These are phyloP conservation scores for Gigaspora rosea DNA, from an alignment of 192 early-diverging fungal genomes.

Conservation along the genomic window DNA sequence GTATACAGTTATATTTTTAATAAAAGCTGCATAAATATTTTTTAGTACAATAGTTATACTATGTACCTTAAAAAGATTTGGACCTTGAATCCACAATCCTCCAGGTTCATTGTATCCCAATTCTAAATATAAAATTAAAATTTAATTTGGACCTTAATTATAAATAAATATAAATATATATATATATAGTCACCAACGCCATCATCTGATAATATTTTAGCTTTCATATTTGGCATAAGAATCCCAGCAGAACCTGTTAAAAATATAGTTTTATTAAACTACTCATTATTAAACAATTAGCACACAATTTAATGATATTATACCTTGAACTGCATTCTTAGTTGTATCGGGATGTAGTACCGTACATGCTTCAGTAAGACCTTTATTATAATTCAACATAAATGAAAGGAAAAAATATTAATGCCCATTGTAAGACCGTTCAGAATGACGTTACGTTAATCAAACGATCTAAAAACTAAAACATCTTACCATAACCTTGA, in stretches of 20 bases:
- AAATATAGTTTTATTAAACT: too few relatives aligned
- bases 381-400: constrained; percentile 24
- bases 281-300: too few relatives aligned
- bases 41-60: too few relatives aligned
- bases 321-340: constrained; percentile 39
- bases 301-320: too few relatives aligned
- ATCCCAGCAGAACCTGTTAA: constrained; percentile 57
- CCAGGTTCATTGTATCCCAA: constrained; percentile 54
- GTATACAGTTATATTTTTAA: too few relatives aligned
- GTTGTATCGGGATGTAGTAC: constrained; percentile 46
- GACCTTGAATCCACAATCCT: constrained; percentile 84
- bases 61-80: constrained; percentile 53
- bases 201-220: constrained; percentile 74
- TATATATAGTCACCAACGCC: constrained; percentile 39
- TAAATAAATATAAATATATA: too few relatives aligned
- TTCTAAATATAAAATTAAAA: constrained; percentile 10
- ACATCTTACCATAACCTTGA: constrained; percentile 54
- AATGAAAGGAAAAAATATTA: too few relatives aligned
- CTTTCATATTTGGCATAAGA: constrained; percentile 70
- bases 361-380: constrained; percentile 64
- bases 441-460: too few relatives aligned
- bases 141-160: too few relatives aligned
- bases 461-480: too few relatives aligned
- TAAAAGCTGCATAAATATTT: too few relatives aligned
- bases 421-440: too few relatives aligned